Evolutionary conservation across 192 early-diverging fungal species (phyloP), one percentile per base, ranked within the genome.

Genomic region (Entrophospora sp.): DNA sequence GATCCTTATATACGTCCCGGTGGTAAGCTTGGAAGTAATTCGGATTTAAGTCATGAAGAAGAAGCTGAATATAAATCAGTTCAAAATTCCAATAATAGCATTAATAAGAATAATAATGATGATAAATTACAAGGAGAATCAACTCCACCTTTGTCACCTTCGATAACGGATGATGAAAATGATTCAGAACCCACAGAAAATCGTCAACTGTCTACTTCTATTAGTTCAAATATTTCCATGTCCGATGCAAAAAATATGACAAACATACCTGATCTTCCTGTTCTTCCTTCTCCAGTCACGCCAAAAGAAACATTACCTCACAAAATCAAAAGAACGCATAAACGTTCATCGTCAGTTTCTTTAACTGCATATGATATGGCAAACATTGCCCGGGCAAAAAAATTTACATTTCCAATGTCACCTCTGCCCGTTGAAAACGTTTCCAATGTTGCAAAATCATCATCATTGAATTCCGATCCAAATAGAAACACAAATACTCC

Each of bases 261-360:
- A n/a, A n/a, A n/a, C n/a, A n/a, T n/a, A n/a, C n/a, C n/a, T n/a
- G n/a, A n/a, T n/a, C n/a, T n/a, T n/a, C n/a, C n/a, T n/a, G n/a
- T n/a, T n/a, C n/a, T n/a, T n/a, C n/a, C n/a, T n/a, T n/a, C n/a
- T n/a, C n/a, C n/a, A n/a, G n/a, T n/a, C n/a, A n/a, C n/a, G n/a
- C n/a, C n/a, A n/a, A n/a, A n/a, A n/a, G n/a, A n/a, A 10, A 36
- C 55, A 18, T 31, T 36, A 36, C n/a, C 34, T 36, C 34, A 37
- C 10, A 31, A 34, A 13, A 57, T 57, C 16, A 57, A 57, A 57
- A 31, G 55, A 36, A n/a, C 40, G 28, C 60, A 62, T 45, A 62
- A 24, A 32, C 25, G 60, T 20, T 44, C 60, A 18, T 62, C 60
- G 6, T 62, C 60, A 44, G 60, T 62, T 8, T 44, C 60, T 9